Base-by-base conservation (phyloP, 2,329 filamentous ascomycete species). In the Arthrobotrys sphaeroides region DNA sequence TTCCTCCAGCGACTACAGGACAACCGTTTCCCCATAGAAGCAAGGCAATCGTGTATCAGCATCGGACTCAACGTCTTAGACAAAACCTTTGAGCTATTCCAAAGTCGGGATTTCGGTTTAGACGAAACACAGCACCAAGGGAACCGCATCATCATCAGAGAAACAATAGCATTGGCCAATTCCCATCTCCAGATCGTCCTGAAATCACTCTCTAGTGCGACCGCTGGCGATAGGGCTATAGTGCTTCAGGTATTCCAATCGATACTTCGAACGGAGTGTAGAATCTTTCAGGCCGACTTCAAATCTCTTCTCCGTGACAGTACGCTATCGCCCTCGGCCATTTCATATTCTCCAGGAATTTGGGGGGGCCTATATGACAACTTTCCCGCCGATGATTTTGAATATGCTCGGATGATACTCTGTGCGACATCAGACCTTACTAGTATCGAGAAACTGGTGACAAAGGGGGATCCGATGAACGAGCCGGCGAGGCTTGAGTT, bases 401-500 rank as follows among this genome's bases (percentile, higher is more conserved):
- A 77, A 20, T 77, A 79, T 51, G 73, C 75, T 31, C 59, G 64
- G 12, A 70, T 77, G 36, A 75, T 78, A 40, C 24, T 79, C 24
- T 57, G 70, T 12, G 75, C 78, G 16, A 53, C 79, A 24, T 72
- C 73, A 28, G 77, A 78, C 42, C 40, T 80, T 16, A 51, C 78
- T 53, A 73, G 61, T 22, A 53, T 80, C 20, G 78, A 79, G 43
- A 79, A 77, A 43, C 36, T 77, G 18, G 85, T 86, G 51, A 88
- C 88, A 2, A 82, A 90, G 61, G 83, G 85, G 22, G 80, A 84
- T 79, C 80, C 74, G 78, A 80, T 66, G 70, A 77, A 77, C 60
- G 78, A 67, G 55, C 64, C 83, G 42, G 83, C 83, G 49, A 90
- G 90, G 79, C 84, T 85, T n/a, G 85, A 88, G 26, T 98, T 96